Conservation (phyloP, 306 rosid genomes). For the Prunus salicina region DNA sequence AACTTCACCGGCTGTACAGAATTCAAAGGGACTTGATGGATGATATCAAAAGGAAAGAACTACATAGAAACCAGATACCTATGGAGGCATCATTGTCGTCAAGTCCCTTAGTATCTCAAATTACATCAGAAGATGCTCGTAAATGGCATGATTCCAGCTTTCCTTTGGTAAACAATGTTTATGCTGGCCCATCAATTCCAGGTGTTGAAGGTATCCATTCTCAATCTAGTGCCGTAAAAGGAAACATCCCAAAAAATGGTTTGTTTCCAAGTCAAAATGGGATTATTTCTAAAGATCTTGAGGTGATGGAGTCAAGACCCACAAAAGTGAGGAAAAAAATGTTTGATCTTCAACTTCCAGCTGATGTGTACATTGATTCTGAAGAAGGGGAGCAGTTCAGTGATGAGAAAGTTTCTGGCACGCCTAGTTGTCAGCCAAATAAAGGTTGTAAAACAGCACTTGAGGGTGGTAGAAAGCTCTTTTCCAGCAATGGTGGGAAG, state of each 20-base stretch:
- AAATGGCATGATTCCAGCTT: conserved; percentile 56
- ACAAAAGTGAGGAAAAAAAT: conserved; percentile 67
- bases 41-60: conserved; percentile 60
- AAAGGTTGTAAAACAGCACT: conserved; percentile 35
- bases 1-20: conserved; percentile 86
- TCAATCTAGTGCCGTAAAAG: conserved; percentile 52
- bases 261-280: conserved; percentile 59
- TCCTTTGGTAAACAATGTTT: conserved; percentile 48
- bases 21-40: conserved; percentile 89
- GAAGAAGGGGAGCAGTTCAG: conserved; percentile 81
- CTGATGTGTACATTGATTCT: conserved; percentile 69
- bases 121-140: conserved; percentile 52
- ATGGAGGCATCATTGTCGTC: conserved; percentile 60
- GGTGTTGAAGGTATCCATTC: conserved; percentile 68
- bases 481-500: conserved; percentile 41
- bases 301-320: conserved; percentile 73
- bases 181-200: conserved; percentile 47
- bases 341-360: conserved; percentile 93
- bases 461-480: conserved; percentile 39
- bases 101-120: conserved; percentile 63
- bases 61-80: conserved; percentile 46
- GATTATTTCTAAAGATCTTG: conserved; percentile 55
- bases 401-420: conserved; percentile 47
- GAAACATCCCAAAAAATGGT: conserved; percentile 40
- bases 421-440: conserved; percentile 39